These are phyloP conservation scores for Astrothelium macrocarpum DNA, from an alignment of 495 filamentous ascomycete species.

Conservation along the genomic window DNA sequence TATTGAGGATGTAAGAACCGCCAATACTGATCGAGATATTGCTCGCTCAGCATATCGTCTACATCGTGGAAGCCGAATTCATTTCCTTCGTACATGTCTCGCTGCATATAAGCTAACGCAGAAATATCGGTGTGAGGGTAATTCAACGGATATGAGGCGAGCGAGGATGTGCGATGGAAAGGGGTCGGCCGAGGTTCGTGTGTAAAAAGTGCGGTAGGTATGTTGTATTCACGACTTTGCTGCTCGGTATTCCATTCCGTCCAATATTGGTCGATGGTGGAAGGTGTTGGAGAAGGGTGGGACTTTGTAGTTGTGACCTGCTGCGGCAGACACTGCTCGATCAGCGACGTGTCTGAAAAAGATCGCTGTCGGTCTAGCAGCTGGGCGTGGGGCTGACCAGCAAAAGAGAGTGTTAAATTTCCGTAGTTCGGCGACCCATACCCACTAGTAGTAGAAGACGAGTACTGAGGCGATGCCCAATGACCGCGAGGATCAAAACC, in stretches of 20 bases:
- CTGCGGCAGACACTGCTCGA: neutral
- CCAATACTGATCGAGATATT: conserved; percentile 38
- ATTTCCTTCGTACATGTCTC: conserved; percentile 14
- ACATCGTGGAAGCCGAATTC: neutral
- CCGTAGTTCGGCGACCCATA: conserved; percentile 20
- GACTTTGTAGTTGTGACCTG: conserved; percentile 4
- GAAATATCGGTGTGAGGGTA: neutral
- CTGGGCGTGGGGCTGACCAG: conserved; percentile 1
- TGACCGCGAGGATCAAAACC: conserved; percentile 5
- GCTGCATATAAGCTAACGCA: conserved; percentile 9
- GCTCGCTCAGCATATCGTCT: conserved; percentile 15
- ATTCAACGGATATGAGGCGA: neutral
- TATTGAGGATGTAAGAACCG: conserved; percentile 34
- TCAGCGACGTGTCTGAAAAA: conserved; percentile 5
- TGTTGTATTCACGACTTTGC: conserved; percentile 2
- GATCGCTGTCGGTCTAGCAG: conserved; percentile 5
- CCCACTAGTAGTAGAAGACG: conserved; percentile 22
- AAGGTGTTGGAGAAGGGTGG: neutral
- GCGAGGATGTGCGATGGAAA: neutral
- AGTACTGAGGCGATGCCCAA: conserved; percentile 19
- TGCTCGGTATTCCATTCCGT: conserved; percentile 5
- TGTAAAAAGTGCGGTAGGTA: neutral
- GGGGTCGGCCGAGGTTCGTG: neutral
- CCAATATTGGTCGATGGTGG: neutral
- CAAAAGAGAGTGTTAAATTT: neutral